Base-by-base conservation (phyloP, 345 rosid genomes). In the Brassica incana region DNA sequence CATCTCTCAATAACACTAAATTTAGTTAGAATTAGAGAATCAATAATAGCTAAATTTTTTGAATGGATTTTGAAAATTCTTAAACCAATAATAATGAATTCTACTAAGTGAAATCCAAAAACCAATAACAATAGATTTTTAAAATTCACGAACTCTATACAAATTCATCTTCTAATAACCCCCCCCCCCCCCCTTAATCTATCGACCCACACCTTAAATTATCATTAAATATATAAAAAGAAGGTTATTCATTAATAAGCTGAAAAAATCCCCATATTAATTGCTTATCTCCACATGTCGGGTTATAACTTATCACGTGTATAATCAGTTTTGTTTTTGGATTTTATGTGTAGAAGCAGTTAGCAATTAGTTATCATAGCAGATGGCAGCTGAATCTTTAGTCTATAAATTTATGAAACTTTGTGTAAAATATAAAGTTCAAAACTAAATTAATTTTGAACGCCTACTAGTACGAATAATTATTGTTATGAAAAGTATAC, bases 281-380 rank as follows among this genome's bases (percentile, higher is more conserved):
- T 6, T 73, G 70, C 35, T 56, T 61, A 79, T 78, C 73, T 60
- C 23, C 65, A 32, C 20, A 40, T 73, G 82, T 79, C 74, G 73
- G 77, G 50, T 29, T n/a, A 50, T 18, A 72, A 43, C 23, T 43
- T 36, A 64, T 63, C 65, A 33, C 64, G 63, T 69, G 54, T 14
- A 10, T 2, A 18, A 20, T 29, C 1, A 23, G 60, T 54, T 16
- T 54, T 54, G 58, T 5, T 54, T 52, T 2, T n/a, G 8, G 59
- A 14, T 12, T 52, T n/a, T 5, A 48, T 12, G 6, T 48, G 56
- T 14, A 48, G 5, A 52, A 52, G 20, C 59, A 52, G 20, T 1
- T 52, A 52, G 48, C 10, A 40, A 40, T 2, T n/a, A 14, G 15
- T 48, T 48, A 48, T 48, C 15, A 52, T 15, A n/a, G 18, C 59